phyloP scores from a whole-genome alignment of 352 stramenopile species.

The Pythium angustatum region DNA sequence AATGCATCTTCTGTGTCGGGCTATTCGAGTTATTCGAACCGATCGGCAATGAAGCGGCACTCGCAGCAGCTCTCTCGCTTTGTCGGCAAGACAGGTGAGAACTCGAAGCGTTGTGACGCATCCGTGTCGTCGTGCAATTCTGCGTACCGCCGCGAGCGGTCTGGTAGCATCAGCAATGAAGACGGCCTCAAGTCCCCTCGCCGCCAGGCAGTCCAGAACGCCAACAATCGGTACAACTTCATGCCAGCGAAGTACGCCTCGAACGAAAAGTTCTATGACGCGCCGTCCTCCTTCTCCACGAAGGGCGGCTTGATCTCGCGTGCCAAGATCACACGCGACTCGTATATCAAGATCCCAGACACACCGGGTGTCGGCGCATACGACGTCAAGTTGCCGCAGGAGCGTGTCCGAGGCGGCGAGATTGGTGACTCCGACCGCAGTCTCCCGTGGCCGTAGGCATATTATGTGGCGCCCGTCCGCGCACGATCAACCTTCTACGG shows the following conservation, averaged over 20 bases:
- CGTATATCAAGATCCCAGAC: slow-evolving; percentile 42
- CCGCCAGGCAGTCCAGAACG: slow-evolving; percentile 24
- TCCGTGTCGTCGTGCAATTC: slow-evolving; percentile 39
- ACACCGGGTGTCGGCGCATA: slow-evolving; percentile 45
- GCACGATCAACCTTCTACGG: neutral
- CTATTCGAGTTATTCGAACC: slow-evolving; percentile 36
- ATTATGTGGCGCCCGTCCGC: neutral
- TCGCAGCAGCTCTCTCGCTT: slow-evolving; percentile 29
- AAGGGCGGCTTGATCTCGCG: slow-evolving; percentile 42
- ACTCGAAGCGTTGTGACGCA: slow-evolving; percentile 24
- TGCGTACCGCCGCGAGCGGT: slow-evolving; percentile 28
- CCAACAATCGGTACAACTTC: slow-evolving; percentile 37
- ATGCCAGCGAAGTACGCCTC: slow-evolving; percentile 33
- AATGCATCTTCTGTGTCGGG: slow-evolving; percentile 38
- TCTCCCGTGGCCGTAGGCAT: slow-evolving; percentile 33
- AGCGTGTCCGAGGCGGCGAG: slow-evolving; percentile 42
- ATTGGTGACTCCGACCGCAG: slow-evolving; percentile 48
- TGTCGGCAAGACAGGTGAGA: slow-evolving; percentile 27
- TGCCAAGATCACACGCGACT: slow-evolving; percentile 39
- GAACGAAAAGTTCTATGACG: slow-evolving; percentile 32
- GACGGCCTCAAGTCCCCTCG: slow-evolving; percentile 30
- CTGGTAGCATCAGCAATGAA: slow-evolving; percentile 19
- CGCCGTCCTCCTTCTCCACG: slow-evolving; percentile 46
- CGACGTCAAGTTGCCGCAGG: slow-evolving; percentile 42
- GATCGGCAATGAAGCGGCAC: slow-evolving; percentile 29